Conservation (phyloP, 2,329 filamentous ascomycete species). For the Colletotrichum sp. region DNA sequence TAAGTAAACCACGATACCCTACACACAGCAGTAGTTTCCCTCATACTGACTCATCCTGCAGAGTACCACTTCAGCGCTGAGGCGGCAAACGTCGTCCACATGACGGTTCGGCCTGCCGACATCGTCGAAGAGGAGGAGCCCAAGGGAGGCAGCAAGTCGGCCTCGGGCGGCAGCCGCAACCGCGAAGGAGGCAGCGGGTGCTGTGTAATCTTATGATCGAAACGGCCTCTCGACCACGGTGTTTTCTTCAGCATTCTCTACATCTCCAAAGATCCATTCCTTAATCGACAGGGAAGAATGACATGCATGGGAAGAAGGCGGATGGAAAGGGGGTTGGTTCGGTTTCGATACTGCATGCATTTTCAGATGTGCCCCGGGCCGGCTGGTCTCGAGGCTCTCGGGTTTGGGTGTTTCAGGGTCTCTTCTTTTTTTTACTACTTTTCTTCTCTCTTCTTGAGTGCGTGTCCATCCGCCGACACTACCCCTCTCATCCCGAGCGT, state of each 20-base stretch:
- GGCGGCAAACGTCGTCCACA: slow-evolving; percentile 86
- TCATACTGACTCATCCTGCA: slow-evolving; percentile 37
- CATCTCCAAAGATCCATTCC: slow-evolving; percentile 1
- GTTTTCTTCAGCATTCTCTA: neutral
- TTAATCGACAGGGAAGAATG: neutral
- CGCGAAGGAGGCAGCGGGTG: slow-evolving; percentile 49
- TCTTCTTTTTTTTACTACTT: slow-evolving; percentile 25
- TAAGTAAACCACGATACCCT: slow-evolving; percentile 55
- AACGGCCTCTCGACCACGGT: neutral
- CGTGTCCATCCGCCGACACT: neutral
- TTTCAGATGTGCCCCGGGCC: slow-evolving; percentile 11
- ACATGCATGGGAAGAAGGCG: slow-evolving; percentile 6
- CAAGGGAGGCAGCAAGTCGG: slow-evolving; percentile 64
- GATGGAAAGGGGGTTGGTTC: neutral
- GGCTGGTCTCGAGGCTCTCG: slow-evolving; percentile 15
- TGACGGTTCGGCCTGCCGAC: slow-evolving; percentile 89
- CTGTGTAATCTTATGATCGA: slow-evolving; percentile 57
- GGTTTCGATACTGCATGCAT: slow-evolving; percentile 8
- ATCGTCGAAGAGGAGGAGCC: slow-evolving; percentile 82
- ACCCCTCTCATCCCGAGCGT: slow-evolving; percentile 14
- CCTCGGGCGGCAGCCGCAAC: slow-evolving; percentile 43
- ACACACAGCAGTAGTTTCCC: neutral
- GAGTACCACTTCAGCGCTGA: slow-evolving; percentile 81
- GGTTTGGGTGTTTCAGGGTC: slow-evolving; percentile 4
- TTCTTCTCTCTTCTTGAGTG: slow-evolving; percentile 5